phyloP scores from a whole-genome alignment of 805 yeast genomes.

The Kazachstania kunashirensis region DNA sequence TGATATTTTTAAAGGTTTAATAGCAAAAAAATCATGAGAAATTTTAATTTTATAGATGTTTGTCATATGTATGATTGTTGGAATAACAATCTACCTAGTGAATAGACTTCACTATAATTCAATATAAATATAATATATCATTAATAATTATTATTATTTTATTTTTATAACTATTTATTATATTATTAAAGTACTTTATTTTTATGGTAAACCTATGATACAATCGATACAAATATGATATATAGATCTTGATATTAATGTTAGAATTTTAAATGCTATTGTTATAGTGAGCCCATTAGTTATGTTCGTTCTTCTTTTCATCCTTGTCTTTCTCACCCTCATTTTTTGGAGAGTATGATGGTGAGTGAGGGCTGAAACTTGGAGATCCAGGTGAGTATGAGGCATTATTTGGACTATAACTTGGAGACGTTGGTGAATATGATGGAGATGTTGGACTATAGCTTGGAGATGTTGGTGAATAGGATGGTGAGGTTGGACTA shows the following conservation, averaged over 20 bases:
- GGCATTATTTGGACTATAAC: conserved; percentile 46
- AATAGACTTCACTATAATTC: no score
- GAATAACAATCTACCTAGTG: no score
- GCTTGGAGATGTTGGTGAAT: conserved; percentile 43
- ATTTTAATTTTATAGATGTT: no score
- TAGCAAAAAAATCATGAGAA: conserved; percentile 42
- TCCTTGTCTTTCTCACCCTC: conserved; percentile 12
- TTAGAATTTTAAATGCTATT: conserved; percentile 3
- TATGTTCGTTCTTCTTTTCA: conserved; percentile 8
- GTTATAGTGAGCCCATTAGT: neutral
- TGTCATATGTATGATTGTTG: no score
- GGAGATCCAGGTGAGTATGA: conserved; percentile 59
- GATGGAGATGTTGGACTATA: conserved; percentile 58
- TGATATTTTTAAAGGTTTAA: conserved; percentile 85
- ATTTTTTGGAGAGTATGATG: conserved; percentile 43
- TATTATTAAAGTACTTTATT: conserved; percentile 1
- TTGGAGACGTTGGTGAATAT: conserved; percentile 59
- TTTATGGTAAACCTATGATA: conserved; percentile 3
- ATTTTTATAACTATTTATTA: neutral
- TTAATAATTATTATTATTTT: no score
- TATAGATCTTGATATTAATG: neutral
- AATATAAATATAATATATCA: no score
- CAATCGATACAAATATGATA: conserved; percentile 5
- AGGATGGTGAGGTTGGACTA: conserved; percentile 68
- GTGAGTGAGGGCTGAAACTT: conserved; percentile 54